phyloP scores from a whole-genome alignment of 176 grass and related monocot species.

The Carex scoparia region DNA sequence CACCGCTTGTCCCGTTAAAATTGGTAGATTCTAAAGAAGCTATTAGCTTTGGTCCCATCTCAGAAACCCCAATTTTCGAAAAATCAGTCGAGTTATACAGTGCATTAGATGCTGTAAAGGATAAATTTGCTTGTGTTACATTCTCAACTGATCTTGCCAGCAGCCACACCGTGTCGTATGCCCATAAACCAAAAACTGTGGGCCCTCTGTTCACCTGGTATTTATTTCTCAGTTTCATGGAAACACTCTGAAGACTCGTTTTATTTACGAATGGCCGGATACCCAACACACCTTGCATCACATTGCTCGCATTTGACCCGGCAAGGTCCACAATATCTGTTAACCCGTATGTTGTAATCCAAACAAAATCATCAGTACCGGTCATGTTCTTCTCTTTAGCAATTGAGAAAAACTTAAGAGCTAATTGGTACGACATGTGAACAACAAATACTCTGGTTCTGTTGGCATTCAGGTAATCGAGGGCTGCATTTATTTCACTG shows the following conservation, averaged over 20 bases:
- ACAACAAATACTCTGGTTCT: slow-evolving; percentile 64
- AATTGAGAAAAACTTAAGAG: slow-evolving; percentile 40
- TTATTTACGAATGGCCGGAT: slow-evolving; percentile 48
- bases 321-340: slow-evolving; percentile 56
- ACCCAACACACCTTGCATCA: slow-evolving; percentile 76
- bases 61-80: slow-evolving; percentile 35
- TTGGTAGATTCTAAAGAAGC: slow-evolving; percentile 24
- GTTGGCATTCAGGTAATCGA: slow-evolving; percentile 31
- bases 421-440: slow-evolving; percentile 52
- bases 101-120: slow-evolving; percentile 18
- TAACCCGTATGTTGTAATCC: slow-evolving; percentile 67
- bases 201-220: slow-evolving; percentile 29
- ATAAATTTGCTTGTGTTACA: slow-evolving; percentile 20
- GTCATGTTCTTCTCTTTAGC: slow-evolving; percentile 56
- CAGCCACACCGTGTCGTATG: slow-evolving; percentile 70
- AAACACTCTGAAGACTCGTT: slow-evolving; percentile 18
- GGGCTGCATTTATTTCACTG: slow-evolving; percentile 24
- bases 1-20: slow-evolving; percentile 40
- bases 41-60: slow-evolving; percentile 29
- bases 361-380: slow-evolving; percentile 39
- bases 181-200: slow-evolving; percentile 47
- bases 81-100: slow-evolving; percentile 45
- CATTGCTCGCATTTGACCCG: slow-evolving; percentile 38
- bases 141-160: slow-evolving; percentile 50
- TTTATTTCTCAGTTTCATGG: slow-evolving; percentile 36